phyloP scores from a whole-genome alignment of 345 rosid genomes.

The Lumnitzera littorea region DNA sequence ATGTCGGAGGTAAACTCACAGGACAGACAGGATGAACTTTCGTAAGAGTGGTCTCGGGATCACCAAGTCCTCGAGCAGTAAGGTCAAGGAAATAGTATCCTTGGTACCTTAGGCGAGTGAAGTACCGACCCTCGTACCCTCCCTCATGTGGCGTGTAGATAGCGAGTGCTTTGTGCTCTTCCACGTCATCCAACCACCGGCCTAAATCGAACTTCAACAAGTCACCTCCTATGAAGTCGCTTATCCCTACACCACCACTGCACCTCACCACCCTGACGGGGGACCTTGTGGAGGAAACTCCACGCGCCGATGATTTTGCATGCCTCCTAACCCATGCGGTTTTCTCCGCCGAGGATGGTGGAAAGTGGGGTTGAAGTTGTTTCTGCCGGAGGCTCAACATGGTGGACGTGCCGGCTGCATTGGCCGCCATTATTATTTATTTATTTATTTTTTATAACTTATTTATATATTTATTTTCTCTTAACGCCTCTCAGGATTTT shows the following conservation, averaged over 20 bases:
- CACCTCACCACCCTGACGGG: slow-evolving; percentile 21
- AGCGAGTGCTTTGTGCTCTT: slow-evolving; percentile 80
- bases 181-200: slow-evolving; percentile 76
- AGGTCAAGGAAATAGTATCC: slow-evolving; percentile 94
- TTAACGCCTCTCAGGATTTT: too few relatives aligned
- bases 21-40: slow-evolving; percentile 90
- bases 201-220: slow-evolving; percentile 57
- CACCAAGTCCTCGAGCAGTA: slow-evolving; percentile 90
- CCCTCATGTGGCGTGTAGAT: slow-evolving; percentile 92
- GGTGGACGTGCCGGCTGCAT: slow-evolving; percentile 26
- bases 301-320: background rate
- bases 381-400: slow-evolving; percentile 8
- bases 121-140: slow-evolving; percentile 89
- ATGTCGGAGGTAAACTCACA: slow-evolving; percentile 23
- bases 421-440: slow-evolving; percentile 18
- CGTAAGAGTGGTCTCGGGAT: slow-evolving; percentile 86
- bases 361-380: background rate
- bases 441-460: too few relatives aligned
- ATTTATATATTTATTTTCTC: slow-evolving; percentile 3
- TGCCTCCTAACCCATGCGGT: background rate
- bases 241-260: slow-evolving; percentile 28
- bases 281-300: slow-evolving; percentile 3
- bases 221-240: slow-evolving; percentile 85
- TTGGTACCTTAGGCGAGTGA: slow-evolving; percentile 51
- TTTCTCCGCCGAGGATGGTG: background rate